Evolutionary conservation across 2,329 filamentous ascomycete species (phyloP), one percentile per base, ranked within the genome.

Genomic region (Penicillium freii): DNA sequence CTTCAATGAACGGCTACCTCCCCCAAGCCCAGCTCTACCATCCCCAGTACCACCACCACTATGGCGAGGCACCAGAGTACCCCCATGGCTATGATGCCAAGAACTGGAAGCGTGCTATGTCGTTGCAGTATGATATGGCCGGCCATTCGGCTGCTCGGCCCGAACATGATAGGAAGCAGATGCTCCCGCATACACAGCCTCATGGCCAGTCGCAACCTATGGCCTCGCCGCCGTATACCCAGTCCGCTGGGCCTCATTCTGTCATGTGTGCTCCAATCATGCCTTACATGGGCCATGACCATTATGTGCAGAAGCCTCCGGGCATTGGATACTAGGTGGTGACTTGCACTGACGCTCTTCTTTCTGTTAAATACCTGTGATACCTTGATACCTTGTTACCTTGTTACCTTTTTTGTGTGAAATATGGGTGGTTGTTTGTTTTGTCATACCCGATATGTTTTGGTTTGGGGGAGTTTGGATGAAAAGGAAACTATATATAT

Each of bases 261-360:
- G 58, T 66, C 13, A 66, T 71, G 63, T 71, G 71, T 58, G 66
- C 67, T 9, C 68, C 69, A 5, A 62, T 66, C 36, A 68, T 65
- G 51, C 58, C 64, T 21, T 72, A 73, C 49, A 61, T 66, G 45
- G 64, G 62, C 19, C 54, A 68, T 45, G 61, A 66, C 15, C 58
- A 58, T 33, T 51, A 69, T 51, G 45, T 50, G 13, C 62, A 66
- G 53, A 64, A 63, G 53, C 62, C 65, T 9, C 58, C 60, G 2
- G 62, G 64, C 29, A 65, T 70, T 27, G 65, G 65, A 17, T 69
- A 66, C 38, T 69, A 59, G 51, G 48, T 34, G 17, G 1, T 27
- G n/a, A 13, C 21, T 11, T 46, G 39, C 21, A 25, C 36, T n/a
- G 21, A 3, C 19, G n/a, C 21, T 51, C 21, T 47, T 59, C n/a